These are phyloP conservation scores for Citrus inodora DNA, from an alignment of 345 rosid species.

Conservation along the genomic window DNA sequence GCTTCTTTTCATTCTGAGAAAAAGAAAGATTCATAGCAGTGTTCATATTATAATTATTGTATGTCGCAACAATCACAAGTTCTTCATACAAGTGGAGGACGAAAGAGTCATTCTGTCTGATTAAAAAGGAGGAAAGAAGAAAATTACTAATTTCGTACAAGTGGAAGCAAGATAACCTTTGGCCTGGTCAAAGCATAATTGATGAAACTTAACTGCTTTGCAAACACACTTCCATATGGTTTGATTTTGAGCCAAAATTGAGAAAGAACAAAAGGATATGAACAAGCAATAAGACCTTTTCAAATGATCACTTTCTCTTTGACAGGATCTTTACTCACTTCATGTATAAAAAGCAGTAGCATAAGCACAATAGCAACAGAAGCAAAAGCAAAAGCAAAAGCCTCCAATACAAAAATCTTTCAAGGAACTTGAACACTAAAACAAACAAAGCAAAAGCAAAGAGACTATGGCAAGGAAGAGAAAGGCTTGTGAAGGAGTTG, in stretches of 20 bases:
- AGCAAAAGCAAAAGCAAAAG: slow-evolving; percentile 1
- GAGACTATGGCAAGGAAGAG: slow-evolving; percentile 50
- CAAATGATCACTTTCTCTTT: slow-evolving; percentile 19
- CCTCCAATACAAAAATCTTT: background rate
- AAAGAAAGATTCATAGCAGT: no score
- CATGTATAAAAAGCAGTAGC: slow-evolving; percentile 20
- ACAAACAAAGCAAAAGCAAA: background rate
- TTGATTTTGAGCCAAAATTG: slow-evolving; percentile 10
- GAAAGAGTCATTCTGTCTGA: no score
- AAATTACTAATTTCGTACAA: background rate
- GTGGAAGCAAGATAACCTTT: background rate
- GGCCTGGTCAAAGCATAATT: slow-evolving; percentile 28
- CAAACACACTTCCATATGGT: slow-evolving; percentile 21
- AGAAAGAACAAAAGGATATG: slow-evolving; percentile 27
- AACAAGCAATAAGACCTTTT: slow-evolving; percentile 34
- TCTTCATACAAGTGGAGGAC: no score
- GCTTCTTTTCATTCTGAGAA: background rate
- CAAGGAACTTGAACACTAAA: background rate
- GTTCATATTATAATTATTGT: no score
- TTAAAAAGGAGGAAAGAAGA: no score
- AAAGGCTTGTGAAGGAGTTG: slow-evolving; percentile 28
- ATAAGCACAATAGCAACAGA: background rate
- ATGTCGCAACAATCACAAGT: no score
- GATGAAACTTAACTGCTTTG: background rate
- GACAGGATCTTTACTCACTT: slow-evolving; percentile 28